These are phyloP conservation scores for Leptoxyphium fumago DNA, from an alignment of 2,329 filamentous ascomycete species.

Conservation along the genomic window DNA sequence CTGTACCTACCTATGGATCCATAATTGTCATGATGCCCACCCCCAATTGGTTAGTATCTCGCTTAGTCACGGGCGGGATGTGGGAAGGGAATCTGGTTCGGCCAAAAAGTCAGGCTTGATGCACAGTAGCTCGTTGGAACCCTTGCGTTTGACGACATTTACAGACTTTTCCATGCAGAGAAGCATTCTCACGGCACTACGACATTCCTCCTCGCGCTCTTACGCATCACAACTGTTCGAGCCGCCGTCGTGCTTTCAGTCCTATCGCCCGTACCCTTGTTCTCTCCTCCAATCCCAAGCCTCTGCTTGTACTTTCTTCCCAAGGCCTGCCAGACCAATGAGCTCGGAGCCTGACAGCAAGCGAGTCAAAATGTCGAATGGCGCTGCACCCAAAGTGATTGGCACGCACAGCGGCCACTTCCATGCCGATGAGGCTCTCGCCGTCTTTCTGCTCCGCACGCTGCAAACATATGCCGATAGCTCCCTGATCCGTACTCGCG, in stretches of 20 bases:
- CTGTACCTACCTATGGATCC: too few species aligned
- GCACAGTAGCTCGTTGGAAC: too few species aligned
- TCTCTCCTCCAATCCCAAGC: not conserved
- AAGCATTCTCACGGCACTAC: too few species aligned
- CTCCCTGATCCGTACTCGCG: slow-evolving; percentile 70
- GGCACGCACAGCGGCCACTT: slow-evolving; percentile 98
- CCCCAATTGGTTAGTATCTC: too few species aligned
- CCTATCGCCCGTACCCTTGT: not conserved
- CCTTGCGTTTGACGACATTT: too few species aligned
- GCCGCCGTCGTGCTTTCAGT: not conserved
- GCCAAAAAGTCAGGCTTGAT: too few species aligned
- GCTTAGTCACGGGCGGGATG: too few species aligned
- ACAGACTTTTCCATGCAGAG: too few species aligned
- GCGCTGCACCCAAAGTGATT: slow-evolving; percentile 38
- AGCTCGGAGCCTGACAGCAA: slow-evolving; percentile 41
- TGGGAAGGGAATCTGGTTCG: too few species aligned
- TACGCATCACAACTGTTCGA: not conserved
- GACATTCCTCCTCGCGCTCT: too few species aligned
- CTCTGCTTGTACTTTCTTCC: not conserved
- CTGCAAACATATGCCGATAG: slow-evolving; percentile 67
- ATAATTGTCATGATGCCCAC: too few species aligned
- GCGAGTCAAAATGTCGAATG: slow-evolving; percentile 60
- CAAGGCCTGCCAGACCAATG: not conserved
- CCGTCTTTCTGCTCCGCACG: slow-evolving; percentile 85
- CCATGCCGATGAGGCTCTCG: slow-evolving; percentile 95